Percentiles rank a stretch among this genome's conserved stretches.
Evolutionary conservation across 192 early-diverging fungal genomes (phyloP).

Genomic region (Geosiphon pyriformis): DNA sequence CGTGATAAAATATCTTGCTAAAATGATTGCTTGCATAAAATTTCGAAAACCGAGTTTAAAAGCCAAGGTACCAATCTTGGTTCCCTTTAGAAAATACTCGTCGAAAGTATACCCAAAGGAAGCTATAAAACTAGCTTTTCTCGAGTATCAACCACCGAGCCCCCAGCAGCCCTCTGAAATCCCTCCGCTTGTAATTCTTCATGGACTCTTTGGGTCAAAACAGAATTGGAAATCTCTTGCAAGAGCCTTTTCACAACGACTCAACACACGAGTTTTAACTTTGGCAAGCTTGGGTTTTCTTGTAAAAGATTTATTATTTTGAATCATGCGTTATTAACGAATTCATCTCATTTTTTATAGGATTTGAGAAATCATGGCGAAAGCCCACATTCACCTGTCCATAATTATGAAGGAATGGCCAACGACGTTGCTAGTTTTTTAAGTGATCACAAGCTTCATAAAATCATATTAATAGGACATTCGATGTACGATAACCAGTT

Average conservation of each 20-base stretch:
- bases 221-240: slow-evolving; percentile 89
- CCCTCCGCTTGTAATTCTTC: slow-evolving; percentile 69
- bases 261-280: slow-evolving; percentile 61
- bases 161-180: slow-evolving; percentile 7
- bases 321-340: not conserved
- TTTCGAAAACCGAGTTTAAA: too few relatives aligned
- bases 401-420: slow-evolving; percentile 76
- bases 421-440: slow-evolving; percentile 71
- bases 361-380: slow-evolving; percentile 96
- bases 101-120: too few relatives aligned
- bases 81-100: too few relatives aligned
- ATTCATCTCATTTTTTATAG: slow-evolving; percentile 23
- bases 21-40: too few relatives aligned
- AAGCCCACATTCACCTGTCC: slow-evolving; percentile 60
- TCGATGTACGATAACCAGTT: slow-evolving; percentile 60
- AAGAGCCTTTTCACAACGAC: slow-evolving; percentile 58
- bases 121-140: slow-evolving; percentile 1
- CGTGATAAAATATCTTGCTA: too few relatives aligned
- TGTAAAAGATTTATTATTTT: not conserved
- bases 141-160: slow-evolving; percentile 11
- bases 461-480: slow-evolving; percentile 74
- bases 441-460: slow-evolving; percentile 47
- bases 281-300: slow-evolving; percentile 37
- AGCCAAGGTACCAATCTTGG: too few relatives aligned
- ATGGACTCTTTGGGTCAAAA: slow-evolving; percentile 91